Evolutionary conservation across 257 asterid genomes (phyloP), one percentile per base, ranked within the genome.

Genomic region (Datura wrightii): DNA sequence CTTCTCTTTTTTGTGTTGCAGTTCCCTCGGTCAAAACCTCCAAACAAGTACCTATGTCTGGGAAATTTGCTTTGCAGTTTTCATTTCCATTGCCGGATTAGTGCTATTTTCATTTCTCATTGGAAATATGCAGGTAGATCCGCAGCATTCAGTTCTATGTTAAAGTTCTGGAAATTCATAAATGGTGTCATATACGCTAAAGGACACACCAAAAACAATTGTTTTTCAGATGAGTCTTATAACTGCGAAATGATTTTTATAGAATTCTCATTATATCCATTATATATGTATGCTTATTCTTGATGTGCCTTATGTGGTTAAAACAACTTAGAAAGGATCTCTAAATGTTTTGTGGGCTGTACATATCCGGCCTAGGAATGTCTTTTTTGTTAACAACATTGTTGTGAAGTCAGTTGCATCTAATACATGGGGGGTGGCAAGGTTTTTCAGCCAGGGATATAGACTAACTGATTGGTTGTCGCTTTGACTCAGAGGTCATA

Each of bases 1-100:
- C 31, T 76, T 50, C 48, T 3, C 80, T 74, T 31, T 19, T 46
- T 48, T 53, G 58, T 76, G 46, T 50, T 88, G 92, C 95, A 95
- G 99, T 88, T 97, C 98, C 78, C 98, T 97, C 41, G 99, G 99
- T 78, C 99, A 97, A 94, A 95, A 95, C 90, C 99, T 97, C 79
- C 18, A 94, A 85, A 97, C 98, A 67, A 97, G 99, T 84, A 95
- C 97, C 79, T 95, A 72, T 85, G 93, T 95, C 85, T 97, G 97
- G 98, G 99, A 97, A 87, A 95, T 94, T 84, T 90, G 94, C 94
- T 97, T 97, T 91, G 99, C 99, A 39, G 97, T 97, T 86, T 85
- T 88, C 89, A 93, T 97, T 86, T 95, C 99, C 89, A 94, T 97
- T 62, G 83, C 99, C 1, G 99, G 99, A 76, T 89, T 97, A 94